Conservation (phyloP, 192 early-diverging fungal genomes). For the Coemansia sp. region DNA sequence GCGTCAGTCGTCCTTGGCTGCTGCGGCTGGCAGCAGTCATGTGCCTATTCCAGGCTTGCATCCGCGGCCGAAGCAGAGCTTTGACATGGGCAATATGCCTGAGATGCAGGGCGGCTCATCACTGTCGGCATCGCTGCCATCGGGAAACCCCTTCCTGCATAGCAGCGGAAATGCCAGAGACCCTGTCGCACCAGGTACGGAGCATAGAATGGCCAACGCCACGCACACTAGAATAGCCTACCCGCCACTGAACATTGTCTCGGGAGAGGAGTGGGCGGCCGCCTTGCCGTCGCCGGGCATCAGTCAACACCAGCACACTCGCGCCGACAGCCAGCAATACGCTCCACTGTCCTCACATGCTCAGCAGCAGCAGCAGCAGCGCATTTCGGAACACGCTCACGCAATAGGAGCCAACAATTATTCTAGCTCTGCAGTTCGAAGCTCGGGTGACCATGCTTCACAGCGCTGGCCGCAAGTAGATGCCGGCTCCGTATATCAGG, state of each 20-base stretch:
- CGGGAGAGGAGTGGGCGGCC: slow-evolving; percentile 11
- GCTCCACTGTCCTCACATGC: neutral
- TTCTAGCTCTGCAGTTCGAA: neutral
- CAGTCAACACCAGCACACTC: slow-evolving; percentile 13
- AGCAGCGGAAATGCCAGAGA: slow-evolving; percentile 11
- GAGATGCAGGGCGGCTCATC: slow-evolving; percentile 21
- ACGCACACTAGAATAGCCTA: slow-evolving; percentile 25
- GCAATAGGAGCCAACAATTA: neutral
- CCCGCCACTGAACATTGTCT: slow-evolving; percentile 17
- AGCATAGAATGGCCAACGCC: neutral
- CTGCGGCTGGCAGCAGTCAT: slow-evolving; percentile 13
- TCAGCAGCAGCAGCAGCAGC: slow-evolving; percentile 17
- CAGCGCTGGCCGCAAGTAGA: slow-evolving; percentile 6
- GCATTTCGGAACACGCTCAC: neutral
- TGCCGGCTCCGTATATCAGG: slow-evolving; percentile 20
- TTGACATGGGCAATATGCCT: slow-evolving; percentile 16
- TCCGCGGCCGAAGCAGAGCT: slow-evolving; percentile 30
- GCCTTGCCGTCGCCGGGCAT: slow-evolving; percentile 13
- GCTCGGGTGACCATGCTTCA: slow-evolving; percentile 9
- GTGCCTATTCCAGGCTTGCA: slow-evolving; percentile 18
- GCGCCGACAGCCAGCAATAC: slow-evolving; percentile 17
- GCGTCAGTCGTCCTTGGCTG: slow-evolving; percentile 3
- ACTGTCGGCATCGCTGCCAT: slow-evolving; percentile 40
- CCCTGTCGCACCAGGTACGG: slow-evolving; percentile 6
- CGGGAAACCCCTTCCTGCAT: slow-evolving; percentile 29